Percentiles rank a stretch among this genome's conserved stretches.
Evolutionary conservation across 805 yeast species (phyloP).

Genomic region (Candida nitratophila): DNA sequence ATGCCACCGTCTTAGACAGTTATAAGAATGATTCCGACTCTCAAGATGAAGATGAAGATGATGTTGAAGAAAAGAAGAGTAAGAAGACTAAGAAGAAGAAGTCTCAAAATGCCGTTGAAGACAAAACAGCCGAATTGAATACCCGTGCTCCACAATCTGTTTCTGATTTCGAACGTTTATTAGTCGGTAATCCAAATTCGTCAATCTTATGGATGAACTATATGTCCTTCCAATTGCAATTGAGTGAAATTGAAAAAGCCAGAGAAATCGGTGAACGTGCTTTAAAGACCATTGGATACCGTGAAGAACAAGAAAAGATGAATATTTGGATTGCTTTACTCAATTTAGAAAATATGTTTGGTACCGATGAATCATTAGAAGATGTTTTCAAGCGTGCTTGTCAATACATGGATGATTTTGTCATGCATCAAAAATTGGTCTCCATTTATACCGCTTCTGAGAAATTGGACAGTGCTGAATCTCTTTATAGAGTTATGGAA

Average conservation of each 20-base stretch:
- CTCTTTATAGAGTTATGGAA: constrained; percentile 55
- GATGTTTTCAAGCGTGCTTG: constrained; percentile 77
- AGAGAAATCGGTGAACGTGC: constrained; percentile 92
- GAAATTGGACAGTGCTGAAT: constrained; percentile 63
- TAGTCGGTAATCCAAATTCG: constrained; percentile 89
- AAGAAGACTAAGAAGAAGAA: constrained; percentile 40
- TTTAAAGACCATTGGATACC: constrained; percentile 76
- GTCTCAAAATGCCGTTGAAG: constrained; percentile 45
- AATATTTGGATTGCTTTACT: constrained; percentile 95
- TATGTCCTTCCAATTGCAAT: constrained; percentile 95
- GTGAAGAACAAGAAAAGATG: constrained; percentile 89
- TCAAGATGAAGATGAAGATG: constrained; percentile 49
- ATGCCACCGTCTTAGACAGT: constrained; percentile 71
- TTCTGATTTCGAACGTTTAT: constrained; percentile 83
- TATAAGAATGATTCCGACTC: constrained; percentile 45
- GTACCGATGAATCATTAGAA: constrained; percentile 74
- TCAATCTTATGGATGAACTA: constrained; percentile 95
- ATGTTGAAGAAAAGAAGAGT: constrained; percentile 30
- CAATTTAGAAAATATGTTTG: constrained; percentile 91
- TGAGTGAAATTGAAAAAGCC: constrained; percentile 91
- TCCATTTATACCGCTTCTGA: constrained; percentile 71
- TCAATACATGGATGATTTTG: constrained; percentile 84
- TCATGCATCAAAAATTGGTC: constrained; percentile 74
- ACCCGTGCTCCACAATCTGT: constrained; percentile 88
- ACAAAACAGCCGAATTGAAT: constrained; percentile 76